Conservation (phyloP, 768 basidiomycete genomes). For the Leccinellum luteum region DNA sequence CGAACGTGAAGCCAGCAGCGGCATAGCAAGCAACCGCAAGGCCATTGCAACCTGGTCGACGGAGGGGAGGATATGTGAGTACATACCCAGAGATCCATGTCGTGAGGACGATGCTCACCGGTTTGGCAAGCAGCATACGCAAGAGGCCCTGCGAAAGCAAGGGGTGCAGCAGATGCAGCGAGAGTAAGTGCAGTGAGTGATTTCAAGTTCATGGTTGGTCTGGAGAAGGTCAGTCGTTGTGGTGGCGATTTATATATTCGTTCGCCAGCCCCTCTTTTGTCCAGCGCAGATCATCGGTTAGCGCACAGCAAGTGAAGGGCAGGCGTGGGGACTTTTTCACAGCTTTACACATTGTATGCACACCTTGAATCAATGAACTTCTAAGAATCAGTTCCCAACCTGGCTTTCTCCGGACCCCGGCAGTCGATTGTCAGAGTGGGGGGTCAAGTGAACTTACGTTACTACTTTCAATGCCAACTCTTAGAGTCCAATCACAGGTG, state of each 20-base stretch:
- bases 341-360: background rate
- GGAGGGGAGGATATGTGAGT: background rate
- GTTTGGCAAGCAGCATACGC: slow-evolving; percentile 28
- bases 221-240: background rate
- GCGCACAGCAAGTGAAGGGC: slow-evolving; percentile 6
- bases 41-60: slow-evolving; percentile 22
- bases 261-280: background rate
- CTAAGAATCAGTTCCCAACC: no score
- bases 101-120: background rate
- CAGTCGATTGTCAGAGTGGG: no score
- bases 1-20: slow-evolving; percentile 25
- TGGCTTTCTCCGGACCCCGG: no score
- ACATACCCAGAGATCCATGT: background rate
- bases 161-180: slow-evolving; percentile 8
- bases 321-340: background rate
- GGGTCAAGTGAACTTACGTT: no score
- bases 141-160: slow-evolving; percentile 16
- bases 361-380: no score
- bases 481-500: no score
- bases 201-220: slow-evolving; percentile 27
- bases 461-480: no score
- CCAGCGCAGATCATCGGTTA: background rate
- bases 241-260: slow-evolving; percentile 3
- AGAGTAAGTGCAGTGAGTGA: slow-evolving; percentile 17
- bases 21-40: slow-evolving; percentile 22